These are phyloP conservation scores for Sequoiadendron giganteum DNA, from an alignment of 75 land plant genomes.

Conservation along the genomic window DNA sequence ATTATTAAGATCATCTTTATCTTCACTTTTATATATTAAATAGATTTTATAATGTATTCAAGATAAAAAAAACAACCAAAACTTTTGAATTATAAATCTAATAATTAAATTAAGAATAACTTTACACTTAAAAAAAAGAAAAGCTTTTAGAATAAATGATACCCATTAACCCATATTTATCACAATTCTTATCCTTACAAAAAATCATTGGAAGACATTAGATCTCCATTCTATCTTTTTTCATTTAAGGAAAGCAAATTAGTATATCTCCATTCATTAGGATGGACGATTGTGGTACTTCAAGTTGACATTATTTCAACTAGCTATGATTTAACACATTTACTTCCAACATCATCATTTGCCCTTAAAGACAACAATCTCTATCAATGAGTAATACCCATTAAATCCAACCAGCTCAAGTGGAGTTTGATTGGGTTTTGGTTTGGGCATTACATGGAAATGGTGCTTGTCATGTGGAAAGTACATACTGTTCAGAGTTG, in stretches of 20 bases:
- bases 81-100: too few species aligned
- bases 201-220: neutral
- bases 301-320: neutral
- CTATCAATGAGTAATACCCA: neutral
- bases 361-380: neutral
- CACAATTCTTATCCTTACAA: too few species aligned
- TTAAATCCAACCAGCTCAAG: neutral
- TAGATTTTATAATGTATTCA: too few species aligned
- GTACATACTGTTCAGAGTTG: neutral
- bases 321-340: neutral
- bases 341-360: neutral
- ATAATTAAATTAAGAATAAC: too few species aligned
- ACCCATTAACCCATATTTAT: neutral
- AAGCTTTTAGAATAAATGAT: neutral
- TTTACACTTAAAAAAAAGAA: too few species aligned
- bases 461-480: neutral
- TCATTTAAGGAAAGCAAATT: too few species aligned
- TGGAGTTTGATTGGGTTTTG: neutral
- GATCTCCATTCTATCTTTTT: too few species aligned
- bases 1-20: too few species aligned
- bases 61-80: too few species aligned
- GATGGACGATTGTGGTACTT: neutral
- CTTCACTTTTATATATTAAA: too few species aligned
- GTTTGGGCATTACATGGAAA: too few species aligned
- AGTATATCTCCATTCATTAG: too few species aligned